Base-by-base conservation (phyloP, 2,329 filamentous ascomycete species). In the Epichloe bromicola region DNA sequence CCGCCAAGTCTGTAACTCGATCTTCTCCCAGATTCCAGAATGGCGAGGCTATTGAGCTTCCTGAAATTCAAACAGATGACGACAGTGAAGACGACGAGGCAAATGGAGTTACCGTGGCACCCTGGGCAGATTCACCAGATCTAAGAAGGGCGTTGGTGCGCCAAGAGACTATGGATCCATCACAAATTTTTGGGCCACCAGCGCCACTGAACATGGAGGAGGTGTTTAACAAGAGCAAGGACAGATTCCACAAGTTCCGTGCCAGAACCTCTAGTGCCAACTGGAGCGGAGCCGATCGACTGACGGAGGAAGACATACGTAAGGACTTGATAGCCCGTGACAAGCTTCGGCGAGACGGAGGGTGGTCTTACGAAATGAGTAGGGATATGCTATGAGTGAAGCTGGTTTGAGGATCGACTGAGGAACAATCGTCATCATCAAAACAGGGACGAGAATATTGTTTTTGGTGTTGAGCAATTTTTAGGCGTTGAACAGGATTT, bases 21-120 rank as follows among this genome's bases (percentile, higher is more conserved):
- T 84, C 86, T 33, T 95, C 89, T 1, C 89, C 89, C 1, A 81
- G 87, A 49, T 95, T 94, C 69, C 86, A 85, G 54, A 91, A 88
- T 59, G 88, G 90, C 54, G 93, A 98, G 53, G 80, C 79, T 48
- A 96, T 98, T 60, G 85, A 93, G 58, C 79, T 98, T 3, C 91
- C 93, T 0, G 93, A 98, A 59, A 97, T 98, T 59, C 82, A 89
- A 56, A 97, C 93, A 1, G 94, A 98, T 63, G 89, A 88, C 33
- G 90, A 95, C 60, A 88, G 95, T 53, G 86, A 91, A 46, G 86
- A 91, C 5, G 79, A 80, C 14, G 67, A 75, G 46, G 82, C 87
- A 70, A 62, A 67, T 23, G 61, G 63, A 1, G 61, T 68, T 33
- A 63, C 61, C 50, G 79, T 88, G 15, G 86, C 88, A 2, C 79